phyloP scores from a whole-genome alignment of 441 rosid species.

The Croton laevigatus region DNA sequence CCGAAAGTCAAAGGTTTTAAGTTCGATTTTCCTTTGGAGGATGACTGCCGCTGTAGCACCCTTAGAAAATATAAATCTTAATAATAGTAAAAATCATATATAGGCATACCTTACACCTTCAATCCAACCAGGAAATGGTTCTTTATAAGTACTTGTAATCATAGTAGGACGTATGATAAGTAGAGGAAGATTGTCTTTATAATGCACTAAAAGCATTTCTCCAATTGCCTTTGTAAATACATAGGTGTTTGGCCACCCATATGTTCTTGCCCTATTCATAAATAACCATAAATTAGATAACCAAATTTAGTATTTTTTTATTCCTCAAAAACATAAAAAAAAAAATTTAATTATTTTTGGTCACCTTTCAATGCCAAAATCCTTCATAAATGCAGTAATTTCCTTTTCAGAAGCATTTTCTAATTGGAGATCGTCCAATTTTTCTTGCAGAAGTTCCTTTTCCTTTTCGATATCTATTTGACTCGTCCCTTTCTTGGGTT shows the following conservation, averaged over 20 bases:
- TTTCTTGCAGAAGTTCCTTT: slow-evolving; percentile 23
- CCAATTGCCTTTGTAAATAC: slow-evolving; percentile 60
- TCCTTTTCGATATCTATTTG: slow-evolving; percentile 32
- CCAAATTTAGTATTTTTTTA: background rate
- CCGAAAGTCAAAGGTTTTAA: too few relatives aligned
- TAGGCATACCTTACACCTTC: slow-evolving; percentile 42
- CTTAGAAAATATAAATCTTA: too few relatives aligned
- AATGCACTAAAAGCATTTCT: slow-evolving; percentile 39
- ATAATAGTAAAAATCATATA: background rate
- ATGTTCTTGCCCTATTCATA: slow-evolving; percentile 36
- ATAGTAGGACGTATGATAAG: slow-evolving; percentile 46
- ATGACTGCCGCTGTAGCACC: too few relatives aligned
- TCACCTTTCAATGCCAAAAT: slow-evolving; percentile 64
- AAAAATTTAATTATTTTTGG: too few relatives aligned
- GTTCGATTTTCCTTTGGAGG: too few relatives aligned
- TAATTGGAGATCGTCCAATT: slow-evolving; percentile 23
- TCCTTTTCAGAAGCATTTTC: slow-evolving; percentile 15
- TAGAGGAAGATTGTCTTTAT: slow-evolving; percentile 27
- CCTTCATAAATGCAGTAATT: slow-evolving; percentile 47
- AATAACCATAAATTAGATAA: background rate
- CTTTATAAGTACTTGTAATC: slow-evolving; percentile 38
- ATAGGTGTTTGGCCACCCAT: slow-evolving; percentile 63
- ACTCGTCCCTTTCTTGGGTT: slow-evolving; percentile 19
- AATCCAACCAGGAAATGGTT: slow-evolving; percentile 55
- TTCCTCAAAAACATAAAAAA: background rate